These are phyloP conservation scores for Ophiostoma angusticollis DNA, from an alignment of 2,329 filamentous ascomycete species.

Conservation along the genomic window DNA sequence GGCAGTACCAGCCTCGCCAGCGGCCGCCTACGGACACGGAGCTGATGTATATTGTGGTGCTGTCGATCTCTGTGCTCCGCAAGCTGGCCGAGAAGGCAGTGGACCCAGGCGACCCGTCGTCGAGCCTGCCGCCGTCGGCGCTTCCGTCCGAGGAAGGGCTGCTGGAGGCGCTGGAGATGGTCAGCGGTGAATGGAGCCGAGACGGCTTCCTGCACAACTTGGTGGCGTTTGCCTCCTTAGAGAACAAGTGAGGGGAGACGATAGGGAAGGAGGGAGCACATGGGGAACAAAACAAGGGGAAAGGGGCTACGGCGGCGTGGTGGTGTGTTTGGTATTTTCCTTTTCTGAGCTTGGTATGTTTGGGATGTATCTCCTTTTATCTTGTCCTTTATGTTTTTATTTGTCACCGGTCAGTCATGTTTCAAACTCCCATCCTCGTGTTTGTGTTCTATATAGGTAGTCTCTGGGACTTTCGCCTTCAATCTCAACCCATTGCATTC, in stretches of 20 bases:
- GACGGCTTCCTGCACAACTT: slow-evolving; percentile 57
- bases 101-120: slow-evolving; percentile 39
- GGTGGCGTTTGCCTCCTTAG: slow-evolving; percentile 47
- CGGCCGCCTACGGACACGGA: slow-evolving; percentile 34
- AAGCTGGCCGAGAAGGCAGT: slow-evolving; percentile 54
- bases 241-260: slow-evolving; percentile 14
- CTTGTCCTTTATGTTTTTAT: too few relatives aligned
- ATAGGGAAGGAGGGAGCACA: background rate
- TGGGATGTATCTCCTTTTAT: too few relatives aligned
- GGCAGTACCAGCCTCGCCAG: slow-evolving; percentile 20
- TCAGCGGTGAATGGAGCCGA: slow-evolving; percentile 46
- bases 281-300: background rate
- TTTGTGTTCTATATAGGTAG: too few relatives aligned
- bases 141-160: slow-evolving; percentile 56
- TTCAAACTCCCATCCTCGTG: too few relatives aligned
- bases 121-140: slow-evolving; percentile 44
- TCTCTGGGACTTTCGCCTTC: too few relatives aligned
- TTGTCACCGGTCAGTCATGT: too few relatives aligned
- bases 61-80: slow-evolving; percentile 55
- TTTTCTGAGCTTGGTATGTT: too few relatives aligned
- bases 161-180: slow-evolving; percentile 53
- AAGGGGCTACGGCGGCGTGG: too few relatives aligned
- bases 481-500: too few relatives aligned
- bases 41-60: slow-evolving; percentile 50
- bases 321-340: too few relatives aligned